phyloP scores from a whole-genome alignment of 495 filamentous ascomycete species.

The Rostrohypoxylon terebratum region DNA sequence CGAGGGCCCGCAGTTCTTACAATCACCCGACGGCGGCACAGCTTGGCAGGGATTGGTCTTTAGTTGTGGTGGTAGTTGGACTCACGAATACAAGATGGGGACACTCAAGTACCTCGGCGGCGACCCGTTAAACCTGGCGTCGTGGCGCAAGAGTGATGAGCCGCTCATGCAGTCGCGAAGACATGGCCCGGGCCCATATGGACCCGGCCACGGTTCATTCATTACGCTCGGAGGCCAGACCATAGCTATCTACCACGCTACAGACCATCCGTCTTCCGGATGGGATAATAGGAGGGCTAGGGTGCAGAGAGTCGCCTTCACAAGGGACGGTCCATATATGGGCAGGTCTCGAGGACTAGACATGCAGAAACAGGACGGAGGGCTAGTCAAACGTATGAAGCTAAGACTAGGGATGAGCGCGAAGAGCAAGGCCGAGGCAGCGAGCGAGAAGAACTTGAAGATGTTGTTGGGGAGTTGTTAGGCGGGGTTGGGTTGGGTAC shows the following conservation, averaged over 20 bases:
- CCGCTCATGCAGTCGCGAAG: constrained; percentile 45
- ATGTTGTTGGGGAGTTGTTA: constrained; percentile 33
- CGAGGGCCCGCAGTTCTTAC: constrained; percentile 50
- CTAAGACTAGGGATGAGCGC: constrained; percentile 12
- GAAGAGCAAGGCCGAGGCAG: constrained; percentile 11
- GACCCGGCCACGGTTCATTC: constrained; percentile 49
- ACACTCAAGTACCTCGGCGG: constrained; percentile 44
- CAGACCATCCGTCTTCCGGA: constrained; percentile 46
- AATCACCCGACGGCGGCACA: constrained; percentile 43
- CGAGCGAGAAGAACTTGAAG: constrained; percentile 37
- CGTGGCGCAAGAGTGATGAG: constrained; percentile 47
- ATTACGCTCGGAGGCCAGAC: constrained; percentile 37
- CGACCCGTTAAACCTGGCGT: constrained; percentile 42
- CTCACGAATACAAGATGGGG: constrained; percentile 52
- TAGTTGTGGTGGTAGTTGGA: constrained; percentile 49
- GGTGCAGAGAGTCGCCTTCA: constrained; percentile 46
- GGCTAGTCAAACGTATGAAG: constrained; percentile 31
- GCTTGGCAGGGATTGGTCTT: constrained; percentile 46
- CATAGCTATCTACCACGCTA: constrained; percentile 50
- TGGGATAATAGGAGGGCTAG: constrained; percentile 48
- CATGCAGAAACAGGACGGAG: constrained; percentile 6
- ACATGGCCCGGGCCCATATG: constrained; percentile 40
- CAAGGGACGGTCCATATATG: constrained; percentile 48
- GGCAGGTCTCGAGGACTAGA: constrained; percentile 41
- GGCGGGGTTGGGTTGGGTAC: not conserved